phyloP scores from a whole-genome alignment of 208 protist genomes.

The Trypanosoma mega region DNA sequence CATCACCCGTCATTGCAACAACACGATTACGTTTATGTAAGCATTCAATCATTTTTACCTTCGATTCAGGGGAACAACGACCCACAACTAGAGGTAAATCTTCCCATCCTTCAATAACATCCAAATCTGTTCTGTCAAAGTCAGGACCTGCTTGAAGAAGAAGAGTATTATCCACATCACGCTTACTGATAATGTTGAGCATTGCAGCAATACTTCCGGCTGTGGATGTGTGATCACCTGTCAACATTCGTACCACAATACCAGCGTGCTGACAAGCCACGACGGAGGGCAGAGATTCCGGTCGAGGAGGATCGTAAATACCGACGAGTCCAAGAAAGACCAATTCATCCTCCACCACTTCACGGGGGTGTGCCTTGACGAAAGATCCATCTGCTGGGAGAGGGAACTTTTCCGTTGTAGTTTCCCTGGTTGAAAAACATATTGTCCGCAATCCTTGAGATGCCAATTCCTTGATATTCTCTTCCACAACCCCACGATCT shows the following conservation, averaged over 20 bases:
- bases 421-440: slow-evolving; percentile 26
- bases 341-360: slow-evolving; percentile 81
- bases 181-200: slow-evolving; percentile 80
- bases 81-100: slow-evolving; percentile 87
- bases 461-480: slow-evolving; percentile 61
- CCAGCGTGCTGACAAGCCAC: slow-evolving; percentile 86
- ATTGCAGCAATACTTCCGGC: slow-evolving; percentile 84
- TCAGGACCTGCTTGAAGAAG: slow-evolving; percentile 78
- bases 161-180: slow-evolving; percentile 56
- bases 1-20: slow-evolving; percentile 93
- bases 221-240: slow-evolving; percentile 88
- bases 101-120: slow-evolving; percentile 61
- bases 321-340: slow-evolving; percentile 89
- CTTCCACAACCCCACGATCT: slow-evolving; percentile 47
- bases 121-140: slow-evolving; percentile 74
- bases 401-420: slow-evolving; percentile 45
- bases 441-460: slow-evolving; percentile 78
- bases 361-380: slow-evolving; percentile 50
- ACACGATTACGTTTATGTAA: slow-evolving; percentile 75
- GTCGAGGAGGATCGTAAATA: slow-evolving; percentile 90
- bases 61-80: slow-evolving; percentile 87
- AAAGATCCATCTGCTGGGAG: slow-evolving; percentile 47
- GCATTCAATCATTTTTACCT: slow-evolving; percentile 91
- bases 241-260: slow-evolving; percentile 90
- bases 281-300: slow-evolving; percentile 81